Evolutionary conservation across 2,329 filamentous ascomycete species (phyloP).

Genomic region (Zymoseptoria crescenta): DNA sequence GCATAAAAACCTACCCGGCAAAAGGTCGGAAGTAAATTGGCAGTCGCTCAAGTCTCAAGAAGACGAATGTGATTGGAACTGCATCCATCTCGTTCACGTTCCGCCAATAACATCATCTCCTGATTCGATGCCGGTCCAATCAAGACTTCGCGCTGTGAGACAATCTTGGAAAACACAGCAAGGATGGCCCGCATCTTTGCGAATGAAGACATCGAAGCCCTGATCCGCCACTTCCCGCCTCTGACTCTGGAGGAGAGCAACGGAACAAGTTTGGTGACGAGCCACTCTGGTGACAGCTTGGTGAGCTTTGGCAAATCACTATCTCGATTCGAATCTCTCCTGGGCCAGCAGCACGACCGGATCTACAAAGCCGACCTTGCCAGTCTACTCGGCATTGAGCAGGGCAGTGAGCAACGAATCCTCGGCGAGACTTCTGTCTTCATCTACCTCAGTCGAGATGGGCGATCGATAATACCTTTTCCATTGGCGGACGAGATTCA

Average conservation of each 20-base stretch:
- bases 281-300: slow-evolving; percentile 15
- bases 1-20: no score
- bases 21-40: no score
- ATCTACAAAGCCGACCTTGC: slow-evolving; percentile 8
- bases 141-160: neutral
- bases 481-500: slow-evolving; percentile 13
- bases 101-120: neutral
- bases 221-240: slow-evolving; percentile 21
- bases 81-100: neutral
- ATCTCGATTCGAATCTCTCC: slow-evolving; percentile 6
- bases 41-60: no score
- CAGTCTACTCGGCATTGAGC: slow-evolving; percentile 11
- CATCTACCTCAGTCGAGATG: slow-evolving; percentile 13
- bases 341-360: slow-evolving; percentile 5
- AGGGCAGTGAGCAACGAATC: slow-evolving; percentile 8
- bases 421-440: slow-evolving; percentile 9
- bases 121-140: neutral
- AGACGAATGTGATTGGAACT: no score
- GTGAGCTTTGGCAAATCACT: slow-evolving; percentile 9
- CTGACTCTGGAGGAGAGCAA: slow-evolving; percentile 11
- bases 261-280: slow-evolving; percentile 17
- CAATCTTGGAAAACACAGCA: neutral
- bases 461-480: slow-evolving; percentile 12
- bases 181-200: slow-evolving; percentile 22
- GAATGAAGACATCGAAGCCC: slow-evolving; percentile 20